Evolutionary conservation across 169 alveolate species (phyloP).

Genomic region (Besnoitia besnoiti): DNA sequence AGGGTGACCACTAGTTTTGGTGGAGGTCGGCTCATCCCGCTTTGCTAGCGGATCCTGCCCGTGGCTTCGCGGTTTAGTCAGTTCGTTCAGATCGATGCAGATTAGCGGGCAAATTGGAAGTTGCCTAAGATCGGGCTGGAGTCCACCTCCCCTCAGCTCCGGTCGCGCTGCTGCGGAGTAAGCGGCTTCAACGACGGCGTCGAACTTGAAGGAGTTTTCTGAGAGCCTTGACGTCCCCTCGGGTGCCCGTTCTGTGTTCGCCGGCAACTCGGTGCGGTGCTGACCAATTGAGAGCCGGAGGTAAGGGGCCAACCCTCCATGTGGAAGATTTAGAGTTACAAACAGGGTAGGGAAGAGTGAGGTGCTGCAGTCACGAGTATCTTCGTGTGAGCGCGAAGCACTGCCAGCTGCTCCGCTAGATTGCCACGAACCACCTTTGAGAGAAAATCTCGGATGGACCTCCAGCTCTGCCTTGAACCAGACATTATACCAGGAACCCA

Average conservation of each 20-base stretch:
- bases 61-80: not conserved
- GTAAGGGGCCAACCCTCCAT: conserved; percentile 49
- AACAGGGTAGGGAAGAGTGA: not conserved
- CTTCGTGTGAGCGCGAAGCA: not conserved
- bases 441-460: not conserved
- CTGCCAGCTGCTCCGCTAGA: not conserved
- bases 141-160: not conserved
- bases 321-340: conserved; percentile 30
- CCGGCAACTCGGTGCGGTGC: not conserved
- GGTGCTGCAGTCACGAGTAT: not conserved
- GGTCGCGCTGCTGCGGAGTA: not conserved
- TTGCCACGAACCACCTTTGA: not conserved
- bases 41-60: not conserved
- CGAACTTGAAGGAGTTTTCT: not conserved
- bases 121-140: not conserved
- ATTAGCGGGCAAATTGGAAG: conserved; percentile 41
- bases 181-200: not conserved
- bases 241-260: not conserved
- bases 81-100: not conserved
- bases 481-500: conserved; percentile 3
- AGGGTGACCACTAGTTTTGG: not conserved
- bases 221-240: not conserved
- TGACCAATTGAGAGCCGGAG: conserved; percentile 39
- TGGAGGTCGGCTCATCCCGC: not conserved
- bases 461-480: conserved; percentile 58